Evolutionary conservation across 129 eudicot genomes (phyloP).

Genomic region (Daucus carota): DNA sequence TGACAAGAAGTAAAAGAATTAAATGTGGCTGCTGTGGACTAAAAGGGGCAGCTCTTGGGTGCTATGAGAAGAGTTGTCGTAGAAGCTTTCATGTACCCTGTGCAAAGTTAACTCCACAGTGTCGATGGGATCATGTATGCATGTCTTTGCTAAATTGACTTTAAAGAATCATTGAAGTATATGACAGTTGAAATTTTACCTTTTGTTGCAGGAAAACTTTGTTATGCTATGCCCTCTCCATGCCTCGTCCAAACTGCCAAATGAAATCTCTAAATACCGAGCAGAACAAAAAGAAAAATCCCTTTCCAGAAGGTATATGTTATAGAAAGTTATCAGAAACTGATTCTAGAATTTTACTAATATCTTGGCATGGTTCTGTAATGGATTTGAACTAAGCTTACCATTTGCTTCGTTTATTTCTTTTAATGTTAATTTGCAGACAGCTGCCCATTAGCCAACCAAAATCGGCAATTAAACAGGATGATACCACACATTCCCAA

Average conservation of each 20-base stretch:
- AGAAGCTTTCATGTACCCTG: constrained; percentile 93
- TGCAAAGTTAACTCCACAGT: constrained; percentile 65
- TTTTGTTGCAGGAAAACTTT: constrained; percentile 65
- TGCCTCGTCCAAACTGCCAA: constrained; percentile 55
- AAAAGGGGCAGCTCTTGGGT: constrained; percentile 94
- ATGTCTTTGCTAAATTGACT: constrained; percentile 16
- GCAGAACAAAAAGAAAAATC: constrained; percentile 30
- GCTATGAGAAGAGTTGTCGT: constrained; percentile 75
- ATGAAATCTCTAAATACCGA: constrained; percentile 38
- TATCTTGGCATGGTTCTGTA: background rate
- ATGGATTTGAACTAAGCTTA: background rate
- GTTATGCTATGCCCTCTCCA: constrained; percentile 94
- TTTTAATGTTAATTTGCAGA: constrained; percentile 29
- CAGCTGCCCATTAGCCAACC: constrained; percentile 23
- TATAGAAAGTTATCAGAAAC: background rate
- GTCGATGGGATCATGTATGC: constrained; percentile 91
- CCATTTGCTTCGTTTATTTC: background rate
- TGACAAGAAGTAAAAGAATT: constrained; percentile 75
- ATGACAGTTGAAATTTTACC: background rate
- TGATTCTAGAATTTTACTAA: background rate
- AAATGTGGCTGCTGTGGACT: constrained; percentile 78
- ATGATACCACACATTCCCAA: constrained; percentile 10
- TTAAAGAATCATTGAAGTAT: background rate
- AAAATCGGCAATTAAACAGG: constrained; percentile 24
- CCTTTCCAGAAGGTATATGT: constrained; percentile 39